Conservation (phyloP, 1,139 yeast species). For the Yamadazyma conglobata region DNA sequence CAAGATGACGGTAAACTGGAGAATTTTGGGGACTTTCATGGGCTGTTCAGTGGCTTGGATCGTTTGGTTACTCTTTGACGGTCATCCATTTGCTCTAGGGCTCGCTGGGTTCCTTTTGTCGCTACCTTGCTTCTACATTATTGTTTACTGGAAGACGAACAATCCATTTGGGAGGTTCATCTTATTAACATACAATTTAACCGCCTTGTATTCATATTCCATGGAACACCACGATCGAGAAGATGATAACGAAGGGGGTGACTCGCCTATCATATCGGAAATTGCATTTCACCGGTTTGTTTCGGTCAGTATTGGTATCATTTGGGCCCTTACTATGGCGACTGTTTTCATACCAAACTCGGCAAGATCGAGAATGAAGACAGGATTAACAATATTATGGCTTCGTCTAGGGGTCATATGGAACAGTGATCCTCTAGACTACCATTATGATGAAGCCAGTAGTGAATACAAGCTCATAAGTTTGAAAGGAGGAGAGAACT, state of each 20-base stretch:
- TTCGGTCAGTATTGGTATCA: constrained; percentile 68
- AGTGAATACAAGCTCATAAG: constrained; percentile 37
- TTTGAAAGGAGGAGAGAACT: constrained; percentile 46
- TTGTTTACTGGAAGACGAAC: constrained; percentile 61
- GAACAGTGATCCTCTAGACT: constrained; percentile 54
- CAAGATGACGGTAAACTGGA: constrained; percentile 71
- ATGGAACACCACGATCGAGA: constrained; percentile 58
- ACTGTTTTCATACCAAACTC: constrained; percentile 67
- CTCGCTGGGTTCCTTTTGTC: constrained; percentile 58
- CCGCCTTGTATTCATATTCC: constrained; percentile 74
- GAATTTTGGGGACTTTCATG: constrained; percentile 70
- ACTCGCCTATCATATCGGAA: constrained; percentile 64
- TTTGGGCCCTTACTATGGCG: constrained; percentile 73
- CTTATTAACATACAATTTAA: constrained; percentile 71
- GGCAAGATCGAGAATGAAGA: constrained; percentile 65
- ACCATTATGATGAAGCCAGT: constrained; percentile 16
- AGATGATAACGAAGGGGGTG: constrained; percentile 69
- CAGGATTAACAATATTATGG: constrained; percentile 70
- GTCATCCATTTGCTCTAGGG: constrained; percentile 53
- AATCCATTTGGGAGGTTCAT: constrained; percentile 72
- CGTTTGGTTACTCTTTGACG: constrained; percentile 58
- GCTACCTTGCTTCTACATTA: constrained; percentile 63
- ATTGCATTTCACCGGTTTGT: constrained; percentile 77
- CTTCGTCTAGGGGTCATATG: constrained; percentile 77
- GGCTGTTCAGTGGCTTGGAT: constrained; percentile 64